These are phyloP conservation scores for Discostella pseudostelligera DNA, from an alignment of 108 stramenopile species.

Conservation along the genomic window DNA sequence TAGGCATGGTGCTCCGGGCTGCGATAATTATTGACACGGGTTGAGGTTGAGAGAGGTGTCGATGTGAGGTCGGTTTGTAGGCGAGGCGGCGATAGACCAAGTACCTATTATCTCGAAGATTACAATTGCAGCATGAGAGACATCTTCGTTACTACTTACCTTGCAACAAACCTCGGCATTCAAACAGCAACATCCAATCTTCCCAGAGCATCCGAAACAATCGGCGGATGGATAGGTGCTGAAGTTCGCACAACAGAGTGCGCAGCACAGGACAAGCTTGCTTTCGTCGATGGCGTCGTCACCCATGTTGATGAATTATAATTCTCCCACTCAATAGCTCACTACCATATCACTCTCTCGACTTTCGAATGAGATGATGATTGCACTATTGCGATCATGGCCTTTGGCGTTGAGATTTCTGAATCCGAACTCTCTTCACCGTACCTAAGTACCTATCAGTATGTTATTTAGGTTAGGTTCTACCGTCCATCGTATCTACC, in stretches of 20 bases:
- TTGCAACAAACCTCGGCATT: slow-evolving; percentile 69
- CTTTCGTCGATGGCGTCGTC: slow-evolving; percentile 77
- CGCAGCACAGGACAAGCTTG: slow-evolving; percentile 67
- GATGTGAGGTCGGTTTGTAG: too few species aligned
- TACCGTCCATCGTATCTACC: too few species aligned
- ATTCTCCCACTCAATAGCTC: too few species aligned
- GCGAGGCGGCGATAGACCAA: neutral
- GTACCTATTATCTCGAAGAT: neutral
- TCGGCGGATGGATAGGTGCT: slow-evolving; percentile 34
- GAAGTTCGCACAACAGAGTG: slow-evolving; percentile 64
- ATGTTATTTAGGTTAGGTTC: too few species aligned
- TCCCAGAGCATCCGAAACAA: slow-evolving; percentile 65
- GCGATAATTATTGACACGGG: too few species aligned
- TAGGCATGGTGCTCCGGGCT: slow-evolving; percentile 58
- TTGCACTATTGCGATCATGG: too few species aligned
- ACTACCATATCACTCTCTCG: too few species aligned
- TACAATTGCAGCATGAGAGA: neutral
- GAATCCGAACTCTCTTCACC: too few species aligned
- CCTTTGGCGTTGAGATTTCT: too few species aligned
- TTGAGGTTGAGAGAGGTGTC: too few species aligned
- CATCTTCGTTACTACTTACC: slow-evolving; percentile 19
- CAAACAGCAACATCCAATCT: slow-evolving; percentile 63
- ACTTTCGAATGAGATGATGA: too few species aligned
- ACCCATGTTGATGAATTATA: slow-evolving; percentile 1
- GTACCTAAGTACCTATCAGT: too few species aligned